A percentile compares a stretch with the other conserved stretches of the same genome.
phyloP scores from a whole-genome alignment of 345 rosid species.

The Citrus trifoliata region DNA sequence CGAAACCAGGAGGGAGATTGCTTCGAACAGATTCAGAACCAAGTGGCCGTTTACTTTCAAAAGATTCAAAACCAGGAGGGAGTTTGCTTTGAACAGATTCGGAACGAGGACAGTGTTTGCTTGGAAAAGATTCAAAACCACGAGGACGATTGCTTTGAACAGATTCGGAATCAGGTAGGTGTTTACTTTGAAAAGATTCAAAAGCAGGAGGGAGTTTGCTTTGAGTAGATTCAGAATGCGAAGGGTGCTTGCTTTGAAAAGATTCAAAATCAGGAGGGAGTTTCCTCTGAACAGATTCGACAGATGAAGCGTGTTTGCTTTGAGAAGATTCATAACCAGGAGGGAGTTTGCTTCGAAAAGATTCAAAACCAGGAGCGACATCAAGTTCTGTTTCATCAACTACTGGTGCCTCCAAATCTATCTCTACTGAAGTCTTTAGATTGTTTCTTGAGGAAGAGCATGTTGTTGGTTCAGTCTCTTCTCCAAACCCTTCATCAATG shows the following conservation, averaged over 20 bases:
- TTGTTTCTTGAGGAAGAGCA: constrained; percentile 29
- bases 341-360: constrained; percentile 20
- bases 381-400: constrained; percentile 26
- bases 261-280: constrained; percentile 1
- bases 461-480: constrained; percentile 22
- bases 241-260: background rate
- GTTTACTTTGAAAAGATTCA: constrained; percentile 3
- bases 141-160: constrained; percentile 12
- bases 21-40: constrained; percentile 14
- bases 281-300: background rate
- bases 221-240: constrained; percentile 5
- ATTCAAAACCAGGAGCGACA: constrained; percentile 7
- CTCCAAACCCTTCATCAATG: constrained; percentile 42
- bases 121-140: constrained; percentile 5
- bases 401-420: constrained; percentile 63
- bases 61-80: constrained; percentile 7
- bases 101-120: background rate
- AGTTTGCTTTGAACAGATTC: constrained; percentile 14
- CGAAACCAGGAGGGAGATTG: background rate
- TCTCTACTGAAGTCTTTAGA: constrained; percentile 30
- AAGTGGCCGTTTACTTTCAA: background rate
- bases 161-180: background rate
- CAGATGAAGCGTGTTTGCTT: background rate
- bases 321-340: background rate
- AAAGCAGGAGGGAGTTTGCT: constrained; percentile 2